These are phyloP conservation scores for Monilinia fructicola DNA, from an alignment of 2,329 filamentous ascomycete species.

Conservation along the genomic window DNA sequence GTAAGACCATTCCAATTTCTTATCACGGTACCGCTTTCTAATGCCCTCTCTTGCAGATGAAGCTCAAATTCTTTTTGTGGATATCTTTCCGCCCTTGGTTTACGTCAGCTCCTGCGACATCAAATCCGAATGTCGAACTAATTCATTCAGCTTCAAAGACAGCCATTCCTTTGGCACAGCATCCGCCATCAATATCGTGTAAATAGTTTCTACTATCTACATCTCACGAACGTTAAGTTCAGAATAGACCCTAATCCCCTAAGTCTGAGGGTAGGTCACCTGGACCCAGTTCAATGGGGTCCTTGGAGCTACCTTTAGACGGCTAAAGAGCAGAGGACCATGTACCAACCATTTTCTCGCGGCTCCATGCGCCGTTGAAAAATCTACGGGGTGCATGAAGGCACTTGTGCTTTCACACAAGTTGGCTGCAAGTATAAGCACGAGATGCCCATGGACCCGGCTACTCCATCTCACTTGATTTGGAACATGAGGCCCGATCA, in stretches of 20 bases:
- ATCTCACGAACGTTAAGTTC: too few relatives aligned
- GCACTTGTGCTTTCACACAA: conserved; percentile 79
- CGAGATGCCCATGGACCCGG: conserved; percentile 73
- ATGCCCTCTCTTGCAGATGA: neutral
- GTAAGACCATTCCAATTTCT: neutral
- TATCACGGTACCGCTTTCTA: neutral
- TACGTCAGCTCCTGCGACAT: neutral
- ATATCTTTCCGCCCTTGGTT: neutral
- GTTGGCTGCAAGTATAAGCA: conserved; percentile 88
- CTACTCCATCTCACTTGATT: conserved; percentile 54
- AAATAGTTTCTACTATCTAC: too few relatives aligned
- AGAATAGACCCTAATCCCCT: too few relatives aligned
- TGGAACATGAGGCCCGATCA: conserved; percentile 60
- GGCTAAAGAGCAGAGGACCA: neutral
- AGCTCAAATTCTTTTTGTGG: neutral
- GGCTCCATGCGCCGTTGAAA: conserved; percentile 48
- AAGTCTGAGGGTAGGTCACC: too few relatives aligned
- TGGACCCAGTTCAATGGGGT: too few relatives aligned
- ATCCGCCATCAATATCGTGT: too few relatives aligned
- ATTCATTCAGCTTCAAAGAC: too few relatives aligned
- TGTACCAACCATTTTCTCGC: neutral
- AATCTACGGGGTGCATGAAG: conserved; percentile 64
- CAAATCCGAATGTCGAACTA: too few relatives aligned
- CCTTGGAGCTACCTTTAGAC: neutral
- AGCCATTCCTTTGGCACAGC: too few relatives aligned